A percentile compares a stretch with the other conserved stretches of the same genome.
Evolutionary conservation across 2,329 filamentous ascomycete species (phyloP).

Genomic region (Cadophora malorum): DNA sequence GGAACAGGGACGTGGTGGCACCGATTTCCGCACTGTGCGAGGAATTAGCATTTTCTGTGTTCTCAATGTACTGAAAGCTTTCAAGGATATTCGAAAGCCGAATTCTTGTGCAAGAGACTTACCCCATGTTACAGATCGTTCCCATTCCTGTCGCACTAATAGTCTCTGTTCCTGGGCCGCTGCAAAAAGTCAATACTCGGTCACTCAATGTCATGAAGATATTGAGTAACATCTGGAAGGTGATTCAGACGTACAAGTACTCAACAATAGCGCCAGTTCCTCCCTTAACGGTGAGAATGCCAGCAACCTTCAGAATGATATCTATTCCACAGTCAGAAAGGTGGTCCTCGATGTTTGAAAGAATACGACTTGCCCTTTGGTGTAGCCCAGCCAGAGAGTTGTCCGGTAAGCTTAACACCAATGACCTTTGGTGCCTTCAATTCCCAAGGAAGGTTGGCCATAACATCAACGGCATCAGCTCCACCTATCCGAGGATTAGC

Average conservation of each 20-base stretch:
- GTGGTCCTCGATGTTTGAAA: constrained; percentile 5
- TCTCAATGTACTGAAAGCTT: too few species aligned
- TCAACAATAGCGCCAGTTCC: constrained; percentile 74
- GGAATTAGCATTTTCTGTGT: too few species aligned
- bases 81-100: too few species aligned
- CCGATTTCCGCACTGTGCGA: too few species aligned
- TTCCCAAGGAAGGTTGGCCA: constrained; percentile 97
- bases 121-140: constrained; percentile 66
- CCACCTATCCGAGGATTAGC: constrained; percentile 62
- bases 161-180: constrained; percentile 69
- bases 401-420: constrained; percentile 91
- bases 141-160: constrained; percentile 87
- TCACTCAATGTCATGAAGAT: background rate
- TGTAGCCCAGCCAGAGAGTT: constrained; percentile 88
- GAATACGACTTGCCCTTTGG: constrained; percentile 75
- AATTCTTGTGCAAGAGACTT: too few species aligned
- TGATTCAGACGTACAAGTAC: constrained; percentile 33
- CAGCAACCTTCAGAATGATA: constrained; percentile 96
- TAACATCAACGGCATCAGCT: constrained; percentile 98
- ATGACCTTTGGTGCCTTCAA: constrained; percentile 97
- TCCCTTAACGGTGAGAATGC: constrained; percentile 96
- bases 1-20: constrained; percentile 87
- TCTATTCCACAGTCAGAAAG: constrained; percentile 57
- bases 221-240: background rate
- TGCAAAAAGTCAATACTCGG: background rate